Percentiles rank a stretch among this genome's conserved stretches.
These are phyloP conservation scores for Erythrophleum ivorense DNA, from an alignment of 331 rosid species.

Conservation along the genomic window DNA sequence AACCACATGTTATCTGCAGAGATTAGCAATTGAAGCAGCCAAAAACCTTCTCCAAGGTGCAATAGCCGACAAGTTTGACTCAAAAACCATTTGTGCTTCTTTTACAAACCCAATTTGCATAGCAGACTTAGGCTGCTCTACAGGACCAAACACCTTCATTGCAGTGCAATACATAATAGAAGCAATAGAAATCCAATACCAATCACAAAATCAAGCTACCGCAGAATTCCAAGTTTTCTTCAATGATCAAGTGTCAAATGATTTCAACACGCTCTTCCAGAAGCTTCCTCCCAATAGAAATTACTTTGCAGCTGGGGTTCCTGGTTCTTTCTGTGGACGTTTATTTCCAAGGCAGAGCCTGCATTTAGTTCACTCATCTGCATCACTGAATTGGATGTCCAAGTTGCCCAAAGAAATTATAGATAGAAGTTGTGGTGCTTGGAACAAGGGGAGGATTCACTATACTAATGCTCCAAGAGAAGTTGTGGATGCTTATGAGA, in stretches of 20 bases:
- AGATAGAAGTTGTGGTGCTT: conserved; percentile 39
- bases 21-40: conserved; percentile 31
- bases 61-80: conserved; percentile 36
- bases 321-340: conserved; percentile 45
- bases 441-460: conserved; percentile 50
- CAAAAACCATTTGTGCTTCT: neutral
- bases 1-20: conserved; percentile 23
- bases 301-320: conserved; percentile 40
- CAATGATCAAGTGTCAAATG: conserved; percentile 46
- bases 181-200: conserved; percentile 32
- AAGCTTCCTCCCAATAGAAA: conserved; percentile 25
- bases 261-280: conserved; percentile 50
- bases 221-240: conserved; percentile 41
- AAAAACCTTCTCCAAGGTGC: conserved; percentile 32
- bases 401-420: conserved; percentile 41
- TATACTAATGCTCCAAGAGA: conserved; percentile 31
- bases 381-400: conserved; percentile 44
- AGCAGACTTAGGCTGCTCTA: conserved; percentile 46
- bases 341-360: conserved; percentile 34
- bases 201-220: conserved; percentile 4
- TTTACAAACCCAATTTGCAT: conserved; percentile 30
- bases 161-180: conserved; percentile 38
- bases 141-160: conserved; percentile 40
- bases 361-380: conserved; percentile 38
- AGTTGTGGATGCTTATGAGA: conserved; percentile 42